phyloP scores from a whole-genome alignment of 116 monocot genomes.

The Dioscorea cayenensis region DNA sequence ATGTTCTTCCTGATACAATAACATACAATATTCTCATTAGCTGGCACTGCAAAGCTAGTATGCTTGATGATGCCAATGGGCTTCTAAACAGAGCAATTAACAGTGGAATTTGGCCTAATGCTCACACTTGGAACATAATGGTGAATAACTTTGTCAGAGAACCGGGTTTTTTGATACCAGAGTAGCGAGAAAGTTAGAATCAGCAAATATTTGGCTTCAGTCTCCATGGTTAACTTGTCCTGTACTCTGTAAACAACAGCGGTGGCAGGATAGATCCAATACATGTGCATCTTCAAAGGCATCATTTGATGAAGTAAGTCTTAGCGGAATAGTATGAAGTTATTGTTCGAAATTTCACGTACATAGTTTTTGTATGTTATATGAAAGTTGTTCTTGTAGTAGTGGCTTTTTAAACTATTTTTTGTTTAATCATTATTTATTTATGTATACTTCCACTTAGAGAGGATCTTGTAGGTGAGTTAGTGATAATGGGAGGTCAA shows the following conservation, averaged over 20 bases:
- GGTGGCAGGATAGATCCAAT: too few relatives aligned
- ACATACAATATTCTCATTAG: slow-evolving; percentile 92
- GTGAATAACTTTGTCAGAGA: slow-evolving; percentile 48
- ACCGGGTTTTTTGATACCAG: background rate
- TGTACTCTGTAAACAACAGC: too few relatives aligned
- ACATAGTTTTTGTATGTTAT: slow-evolving; percentile 37
- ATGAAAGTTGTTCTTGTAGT: too few relatives aligned
- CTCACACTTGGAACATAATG: slow-evolving; percentile 62
- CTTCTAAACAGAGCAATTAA: slow-evolving; percentile 56
- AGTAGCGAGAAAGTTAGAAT: slow-evolving; percentile 1
- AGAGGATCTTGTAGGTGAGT: too few relatives aligned
- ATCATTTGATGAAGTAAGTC: slow-evolving; percentile 54
- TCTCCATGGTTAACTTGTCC: slow-evolving; percentile 59
- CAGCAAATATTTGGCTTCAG: slow-evolving; percentile 24
- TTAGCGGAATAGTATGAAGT: slow-evolving; percentile 30
- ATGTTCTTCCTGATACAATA: slow-evolving; percentile 48
- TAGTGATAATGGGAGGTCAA: too few relatives aligned
- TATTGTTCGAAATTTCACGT: slow-evolving; percentile 64
- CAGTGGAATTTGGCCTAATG: slow-evolving; percentile 56
- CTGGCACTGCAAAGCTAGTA: slow-evolving; percentile 77
- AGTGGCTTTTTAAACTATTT: too few relatives aligned
- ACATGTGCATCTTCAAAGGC: too few relatives aligned
- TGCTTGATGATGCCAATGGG: slow-evolving; percentile 56
- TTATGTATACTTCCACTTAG: too few relatives aligned
- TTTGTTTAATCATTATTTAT: too few relatives aligned